Evolutionary conservation across 2,329 filamentous ascomycete genomes (phyloP), one percentile per base, ranked within the genome.

Genomic region (Venturiaceae sp.): DNA sequence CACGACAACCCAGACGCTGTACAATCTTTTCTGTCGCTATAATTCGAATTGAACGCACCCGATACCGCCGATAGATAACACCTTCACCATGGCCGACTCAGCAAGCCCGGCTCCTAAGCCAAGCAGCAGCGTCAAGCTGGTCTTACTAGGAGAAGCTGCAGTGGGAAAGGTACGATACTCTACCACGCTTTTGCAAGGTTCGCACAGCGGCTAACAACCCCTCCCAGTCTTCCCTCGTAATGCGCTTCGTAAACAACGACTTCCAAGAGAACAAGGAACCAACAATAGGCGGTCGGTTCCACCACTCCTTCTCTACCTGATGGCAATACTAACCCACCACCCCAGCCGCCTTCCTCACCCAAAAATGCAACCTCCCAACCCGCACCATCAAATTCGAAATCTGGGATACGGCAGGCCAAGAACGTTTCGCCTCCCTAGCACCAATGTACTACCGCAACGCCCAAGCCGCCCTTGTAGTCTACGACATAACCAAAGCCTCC

Each of bases 401-500:
- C 69, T 99, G 92, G 92, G 92, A 99, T 78, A 97, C 92, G 16
- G 92, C 94, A 46, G 92, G 92, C 70, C 92, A 99, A 76, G 92
- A 99, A 79, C 90, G 92, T 63, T 99, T 97, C 71, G 92, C 92
- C 66, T 95, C 89, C 55, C 84, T 97, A 61, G 94, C 94, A 56
- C 94, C 92, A 67, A 97, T 97, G 94, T 99, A 99, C 82, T 97
- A 97, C 80, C 91, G 92, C 75, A 97, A 99, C 72, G 94, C 94
- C 55, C 92, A 97, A 77, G 91, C 92, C 63, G 94, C 94, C 14
- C 88, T 99, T 65, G 92, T 99, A 62, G 92, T 97, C 71, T 99
- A 97, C 83, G 92, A 99, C 72, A 86, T 99, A 67, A 99, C 94
- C 62, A 97, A 97, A 75, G 88, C 92, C 46, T 94, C 90, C 54